Evolutionary conservation across 1,139 yeast genomes (phyloP).

Genomic region (Yamadazyma buinensis): DNA sequence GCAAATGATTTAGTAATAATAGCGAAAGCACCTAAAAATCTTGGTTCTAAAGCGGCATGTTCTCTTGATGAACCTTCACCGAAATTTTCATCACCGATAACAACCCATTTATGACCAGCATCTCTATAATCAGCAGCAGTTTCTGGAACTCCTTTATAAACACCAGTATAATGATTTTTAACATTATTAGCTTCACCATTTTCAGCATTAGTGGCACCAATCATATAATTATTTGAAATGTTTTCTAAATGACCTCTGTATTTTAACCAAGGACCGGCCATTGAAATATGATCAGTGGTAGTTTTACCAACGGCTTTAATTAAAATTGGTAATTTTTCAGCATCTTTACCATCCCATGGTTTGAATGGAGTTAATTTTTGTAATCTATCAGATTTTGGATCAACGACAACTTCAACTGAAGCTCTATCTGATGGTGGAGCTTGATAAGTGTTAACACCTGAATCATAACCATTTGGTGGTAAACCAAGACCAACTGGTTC

Average conservation of each 20-base stretch:
- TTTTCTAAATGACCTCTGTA: slow-evolving; percentile 99
- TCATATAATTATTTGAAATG: slow-evolving; percentile 98
- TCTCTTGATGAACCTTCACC: slow-evolving; percentile 99
- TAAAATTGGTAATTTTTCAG: slow-evolving; percentile 83
- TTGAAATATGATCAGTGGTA: slow-evolving; percentile 98
- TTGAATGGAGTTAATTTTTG: slow-evolving; percentile 49
- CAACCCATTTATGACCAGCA: slow-evolving; percentile 91
- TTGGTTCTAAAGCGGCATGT: slow-evolving; percentile 95
- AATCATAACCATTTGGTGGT: slow-evolving; percentile 89
- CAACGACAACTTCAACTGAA: slow-evolving; percentile 65
- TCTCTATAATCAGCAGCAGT: slow-evolving; percentile 95
- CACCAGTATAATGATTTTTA: slow-evolving; percentile 89
- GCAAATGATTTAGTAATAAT: slow-evolving; percentile 94
- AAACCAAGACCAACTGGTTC: slow-evolving; percentile 92
- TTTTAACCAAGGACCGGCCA: slow-evolving; percentile 99
- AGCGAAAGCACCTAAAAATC: slow-evolving; percentile 87
- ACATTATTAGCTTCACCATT: slow-evolving; percentile 92
- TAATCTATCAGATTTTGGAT: slow-evolving; percentile 73
- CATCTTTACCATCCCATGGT: slow-evolving; percentile 95
- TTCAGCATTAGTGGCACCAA: slow-evolving; percentile 98
- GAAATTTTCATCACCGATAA: slow-evolving; percentile 96
- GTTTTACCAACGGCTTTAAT: slow-evolving; percentile 97
- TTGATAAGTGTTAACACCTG: slow-evolving; percentile 95
- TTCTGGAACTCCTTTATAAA: slow-evolving; percentile 92
- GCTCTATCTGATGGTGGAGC: slow-evolving; percentile 94